Conservation (phyloP, 2,329 filamentous ascomycete species). For the Aspergillus novofumigatus region DNA sequence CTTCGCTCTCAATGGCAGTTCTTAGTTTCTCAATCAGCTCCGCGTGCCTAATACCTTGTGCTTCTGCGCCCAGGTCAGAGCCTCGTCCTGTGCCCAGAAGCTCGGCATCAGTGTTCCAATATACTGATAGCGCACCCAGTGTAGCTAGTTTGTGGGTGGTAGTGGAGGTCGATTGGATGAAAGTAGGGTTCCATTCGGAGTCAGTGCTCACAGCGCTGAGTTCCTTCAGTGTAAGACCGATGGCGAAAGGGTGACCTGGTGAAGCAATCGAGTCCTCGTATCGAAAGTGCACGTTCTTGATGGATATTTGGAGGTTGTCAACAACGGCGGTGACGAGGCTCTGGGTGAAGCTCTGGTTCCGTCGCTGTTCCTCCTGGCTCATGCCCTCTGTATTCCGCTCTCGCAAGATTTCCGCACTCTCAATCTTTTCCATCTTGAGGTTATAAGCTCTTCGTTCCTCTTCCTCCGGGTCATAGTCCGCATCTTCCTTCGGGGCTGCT, state of each 20-base stretch:
- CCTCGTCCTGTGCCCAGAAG: constrained; percentile 80
- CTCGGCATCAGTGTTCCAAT: constrained; percentile 94
- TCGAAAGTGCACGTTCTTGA: constrained; percentile 97
- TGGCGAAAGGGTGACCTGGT: constrained; percentile 88
- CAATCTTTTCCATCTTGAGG: constrained; percentile 98
- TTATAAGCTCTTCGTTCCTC: constrained; percentile 80
- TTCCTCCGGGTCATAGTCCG: constrained; percentile 87
- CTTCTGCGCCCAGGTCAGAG: constrained; percentile 53
- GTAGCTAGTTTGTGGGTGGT: constrained; percentile 93
- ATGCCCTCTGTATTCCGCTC: constrained; percentile 89
- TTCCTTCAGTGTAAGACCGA: constrained; percentile 88
- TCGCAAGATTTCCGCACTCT: constrained; percentile 91
- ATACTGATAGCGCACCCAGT: constrained; percentile 82
- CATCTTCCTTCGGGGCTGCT: constrained; percentile 91
- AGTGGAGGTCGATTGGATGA: constrained; percentile 79
- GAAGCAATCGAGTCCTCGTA: constrained; percentile 97
- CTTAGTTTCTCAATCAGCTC: constrained; percentile 75
- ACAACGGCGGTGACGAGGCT: constrained; percentile 94
- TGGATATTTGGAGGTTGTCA: constrained; percentile 93
- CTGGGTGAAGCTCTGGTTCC: constrained; percentile 95
- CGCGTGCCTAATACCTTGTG: constrained; percentile 62
- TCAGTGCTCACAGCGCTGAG: constrained; percentile 97
- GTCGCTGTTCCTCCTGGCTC: constrained; percentile 91
- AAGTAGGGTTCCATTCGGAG: constrained; percentile 89
- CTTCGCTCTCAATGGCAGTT: constrained; percentile 70